Evolutionary conservation across 106 monocot genomes (phyloP).

Genomic region (Phalaenopsis aphrodite): DNA sequence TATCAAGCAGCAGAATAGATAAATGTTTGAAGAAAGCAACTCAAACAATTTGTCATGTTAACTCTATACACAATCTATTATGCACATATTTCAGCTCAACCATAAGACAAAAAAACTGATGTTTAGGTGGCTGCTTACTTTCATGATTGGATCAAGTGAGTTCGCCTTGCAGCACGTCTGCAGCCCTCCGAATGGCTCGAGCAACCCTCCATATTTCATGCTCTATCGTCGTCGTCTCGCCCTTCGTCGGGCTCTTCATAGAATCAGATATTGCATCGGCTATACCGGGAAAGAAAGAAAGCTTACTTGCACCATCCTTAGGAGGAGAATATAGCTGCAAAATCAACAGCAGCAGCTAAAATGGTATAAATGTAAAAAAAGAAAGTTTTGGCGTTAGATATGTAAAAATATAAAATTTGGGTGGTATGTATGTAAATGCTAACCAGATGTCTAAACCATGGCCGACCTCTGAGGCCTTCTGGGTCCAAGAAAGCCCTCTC

Average conservation of each 20-base stretch:
- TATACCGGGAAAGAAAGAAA: constrained; percentile 68
- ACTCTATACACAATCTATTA: too few relatives aligned
- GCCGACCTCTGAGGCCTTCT: constrained; percentile 67
- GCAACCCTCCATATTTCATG: constrained; percentile 68
- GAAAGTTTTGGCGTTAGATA: too few relatives aligned
- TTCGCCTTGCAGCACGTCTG: constrained; percentile 36
- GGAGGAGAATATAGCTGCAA: constrained; percentile 67
- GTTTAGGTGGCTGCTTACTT: too few relatives aligned
- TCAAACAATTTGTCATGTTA: too few relatives aligned
- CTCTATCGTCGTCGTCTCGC: constrained; percentile 11
- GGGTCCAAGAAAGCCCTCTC: constrained; percentile 74
- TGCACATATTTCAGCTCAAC: too few relatives aligned
- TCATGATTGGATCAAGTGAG: constrained; percentile 12
- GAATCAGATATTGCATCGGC: constrained; percentile 44
- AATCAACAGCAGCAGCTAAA: background rate
- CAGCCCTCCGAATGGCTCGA: constrained; percentile 55
- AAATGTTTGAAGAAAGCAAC: too few relatives aligned
- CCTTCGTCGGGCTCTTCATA: background rate
- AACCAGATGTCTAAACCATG: constrained; percentile 87
- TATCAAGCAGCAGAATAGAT: too few relatives aligned
- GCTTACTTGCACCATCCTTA: constrained; percentile 38
- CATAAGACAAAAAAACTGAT: too few relatives aligned
- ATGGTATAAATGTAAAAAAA: too few relatives aligned
- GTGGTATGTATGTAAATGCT: constrained; percentile 2
- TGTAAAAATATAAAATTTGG: too few relatives aligned